Evolutionary conservation across 1,284 basidiomycete species (phyloP).

Genomic region (Chalciporus sp.): DNA sequence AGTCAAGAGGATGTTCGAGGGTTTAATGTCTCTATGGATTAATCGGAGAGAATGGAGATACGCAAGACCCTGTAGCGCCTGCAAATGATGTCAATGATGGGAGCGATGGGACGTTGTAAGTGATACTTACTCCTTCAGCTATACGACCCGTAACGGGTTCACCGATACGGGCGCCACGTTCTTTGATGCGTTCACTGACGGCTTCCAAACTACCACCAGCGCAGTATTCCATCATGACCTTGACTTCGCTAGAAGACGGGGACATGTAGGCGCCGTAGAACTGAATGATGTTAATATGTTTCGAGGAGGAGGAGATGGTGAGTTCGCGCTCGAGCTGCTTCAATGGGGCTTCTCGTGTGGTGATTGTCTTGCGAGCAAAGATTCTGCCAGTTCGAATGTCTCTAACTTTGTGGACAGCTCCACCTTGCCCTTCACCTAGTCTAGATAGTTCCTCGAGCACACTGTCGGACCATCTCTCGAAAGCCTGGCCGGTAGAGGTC

Average conservation of each 20-base stretch:
- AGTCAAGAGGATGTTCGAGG: constrained; percentile 92
- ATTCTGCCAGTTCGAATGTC: constrained; percentile 77
- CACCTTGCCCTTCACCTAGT: constrained; percentile 95
- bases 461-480: constrained; percentile 62
- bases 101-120: constrained; percentile 5
- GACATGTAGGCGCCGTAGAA: constrained; percentile 97
- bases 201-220: constrained; percentile 90
- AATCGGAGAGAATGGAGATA: constrained; percentile 92
- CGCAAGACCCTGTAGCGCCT: constrained; percentile 89
- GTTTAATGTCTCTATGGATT: constrained; percentile 98
- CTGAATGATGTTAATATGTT: constrained; percentile 87
- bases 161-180: constrained; percentile 79
- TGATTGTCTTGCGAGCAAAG: constrained; percentile 96
- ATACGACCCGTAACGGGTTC: constrained; percentile 93
- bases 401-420: constrained; percentile 90
- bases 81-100: constrained; percentile 20
- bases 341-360: constrained; percentile 90
- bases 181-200: constrained; percentile 84
- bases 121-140: constrained; percentile 76
- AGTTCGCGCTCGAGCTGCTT: constrained; percentile 94
- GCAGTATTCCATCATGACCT: constrained; percentile 94
- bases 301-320: constrained; percentile 83
- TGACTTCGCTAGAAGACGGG: constrained; percentile 89
- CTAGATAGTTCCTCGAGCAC: constrained; percentile 73
- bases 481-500: constrained; percentile 29